phyloP scores from a whole-genome alignment of 2,329 filamentous ascomycete species.

The Aplosporella prunicola region DNA sequence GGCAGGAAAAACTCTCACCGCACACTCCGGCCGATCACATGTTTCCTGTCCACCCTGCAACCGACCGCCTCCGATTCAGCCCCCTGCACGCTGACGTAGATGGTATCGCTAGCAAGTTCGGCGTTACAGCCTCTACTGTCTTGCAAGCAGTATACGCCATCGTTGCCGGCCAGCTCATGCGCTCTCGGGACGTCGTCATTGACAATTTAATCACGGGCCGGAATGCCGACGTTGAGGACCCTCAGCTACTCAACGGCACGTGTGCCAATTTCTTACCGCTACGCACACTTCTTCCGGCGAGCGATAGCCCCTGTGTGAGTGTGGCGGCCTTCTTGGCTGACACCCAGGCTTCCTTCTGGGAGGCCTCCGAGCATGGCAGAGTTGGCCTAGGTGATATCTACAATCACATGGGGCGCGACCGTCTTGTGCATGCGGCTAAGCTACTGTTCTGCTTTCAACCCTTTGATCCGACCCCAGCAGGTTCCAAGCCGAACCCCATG shows the following conservation, averaged over 20 bases:
- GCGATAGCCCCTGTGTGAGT: background rate
- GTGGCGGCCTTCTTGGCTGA: slow-evolving; percentile 15
- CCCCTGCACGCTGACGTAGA: slow-evolving; percentile 15
- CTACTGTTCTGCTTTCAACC: slow-evolving; percentile 26
- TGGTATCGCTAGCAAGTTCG: slow-evolving; percentile 14
- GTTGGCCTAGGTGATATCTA: slow-evolving; percentile 23
- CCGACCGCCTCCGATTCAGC: background rate
- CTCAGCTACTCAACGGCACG: slow-evolving; percentile 30
- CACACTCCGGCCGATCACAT: background rate
- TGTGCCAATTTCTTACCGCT: slow-evolving; percentile 32
- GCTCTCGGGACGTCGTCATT: slow-evolving; percentile 17
- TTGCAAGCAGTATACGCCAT: slow-evolving; percentile 29
- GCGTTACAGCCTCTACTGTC: slow-evolving; percentile 25
- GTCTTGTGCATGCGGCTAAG: slow-evolving; percentile 11
- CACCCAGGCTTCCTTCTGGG: slow-evolving; percentile 18
- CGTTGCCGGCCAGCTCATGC: slow-evolving; percentile 18
- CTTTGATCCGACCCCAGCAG: slow-evolving; percentile 20
- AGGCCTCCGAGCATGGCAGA: slow-evolving; percentile 20
- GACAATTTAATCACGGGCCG: slow-evolving; percentile 29
- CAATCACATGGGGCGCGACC: slow-evolving; percentile 12
- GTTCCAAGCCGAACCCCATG: slow-evolving; percentile 6
- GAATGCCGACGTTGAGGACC: slow-evolving; percentile 27
- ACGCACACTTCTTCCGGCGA: slow-evolving; percentile 14
- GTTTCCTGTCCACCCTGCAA: background rate
- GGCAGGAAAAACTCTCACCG: slow-evolving; percentile 11